A percentile compares a stretch with the other conserved stretches of the same genome.
These are phyloP conservation scores for Paecilomyces variotii DNA, from an alignment of 2,329 filamentous ascomycete genomes.

Conservation along the genomic window DNA sequence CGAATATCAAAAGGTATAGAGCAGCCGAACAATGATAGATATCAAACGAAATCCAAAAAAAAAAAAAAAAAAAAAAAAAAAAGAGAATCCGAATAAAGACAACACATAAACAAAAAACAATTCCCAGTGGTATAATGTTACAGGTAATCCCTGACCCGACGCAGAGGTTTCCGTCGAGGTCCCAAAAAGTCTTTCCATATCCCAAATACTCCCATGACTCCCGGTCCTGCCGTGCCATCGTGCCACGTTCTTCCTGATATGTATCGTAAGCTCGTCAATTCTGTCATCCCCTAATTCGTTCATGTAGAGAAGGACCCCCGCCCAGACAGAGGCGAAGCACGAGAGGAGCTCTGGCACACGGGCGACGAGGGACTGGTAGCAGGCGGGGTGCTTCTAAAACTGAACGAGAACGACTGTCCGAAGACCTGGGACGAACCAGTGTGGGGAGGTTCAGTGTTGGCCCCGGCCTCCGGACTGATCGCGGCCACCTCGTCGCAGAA, in stretches of 20 bases:
- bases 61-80: no score
- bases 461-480: conserved; percentile 13
- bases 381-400: conserved; percentile 24
- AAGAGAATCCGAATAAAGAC: neutral
- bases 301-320: conserved; percentile 21
- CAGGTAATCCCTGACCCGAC: neutral
- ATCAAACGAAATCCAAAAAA: neutral
- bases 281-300: neutral
- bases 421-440: conserved; percentile 21
- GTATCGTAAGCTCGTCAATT: neutral
- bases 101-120: neutral
- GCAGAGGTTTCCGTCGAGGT: neutral
- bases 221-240: conserved; percentile 4
- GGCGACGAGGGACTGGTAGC: conserved; percentile 29
- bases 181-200: neutral
- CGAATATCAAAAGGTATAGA: neutral
- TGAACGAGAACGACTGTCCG: conserved; percentile 14
- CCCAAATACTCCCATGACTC: neutral
- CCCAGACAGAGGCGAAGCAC: conserved; percentile 19
- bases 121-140: neutral
- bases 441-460: conserved; percentile 14
- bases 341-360: conserved; percentile 21
- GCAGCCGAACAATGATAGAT: neutral
- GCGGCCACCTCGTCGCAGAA: conserved; percentile 27
- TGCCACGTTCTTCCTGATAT: neutral